Evolutionary conservation across 2,329 filamentous ascomycete genomes (phyloP).

Genomic region (Penicillium olsonii): DNA sequence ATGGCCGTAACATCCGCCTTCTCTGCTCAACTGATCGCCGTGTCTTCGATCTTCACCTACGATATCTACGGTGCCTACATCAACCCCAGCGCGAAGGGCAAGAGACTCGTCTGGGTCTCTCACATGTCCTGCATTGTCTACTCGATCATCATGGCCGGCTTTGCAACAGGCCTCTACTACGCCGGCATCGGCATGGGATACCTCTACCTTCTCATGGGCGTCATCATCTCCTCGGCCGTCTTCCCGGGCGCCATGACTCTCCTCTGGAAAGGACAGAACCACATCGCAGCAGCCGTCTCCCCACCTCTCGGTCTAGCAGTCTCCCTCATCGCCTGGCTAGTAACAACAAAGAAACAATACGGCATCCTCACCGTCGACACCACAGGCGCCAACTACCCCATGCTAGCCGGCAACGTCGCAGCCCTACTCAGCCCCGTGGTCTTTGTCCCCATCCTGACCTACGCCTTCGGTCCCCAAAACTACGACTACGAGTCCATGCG

Average conservation of each 20-base stretch:
- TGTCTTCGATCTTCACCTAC: slow-evolving; percentile 85
- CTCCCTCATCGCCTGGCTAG: slow-evolving; percentile 74
- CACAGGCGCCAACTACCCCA: slow-evolving; percentile 82
- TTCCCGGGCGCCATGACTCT: slow-evolving; percentile 79
- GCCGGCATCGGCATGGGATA: slow-evolving; percentile 84
- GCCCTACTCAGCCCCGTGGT: slow-evolving; percentile 75
- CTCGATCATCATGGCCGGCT: slow-evolving; percentile 73
- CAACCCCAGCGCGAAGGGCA: slow-evolving; percentile 73
- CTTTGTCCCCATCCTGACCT: slow-evolving; percentile 75
- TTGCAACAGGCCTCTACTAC: slow-evolving; percentile 74
- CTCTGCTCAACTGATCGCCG: slow-evolving; percentile 81
- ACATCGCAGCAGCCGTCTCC: slow-evolving; percentile 69
- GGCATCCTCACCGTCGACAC: slow-evolving; percentile 69
- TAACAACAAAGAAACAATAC: slow-evolving; percentile 70
- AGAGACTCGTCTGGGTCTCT: slow-evolving; percentile 75
- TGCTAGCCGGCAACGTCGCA: slow-evolving; percentile 84
- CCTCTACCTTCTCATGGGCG: slow-evolving; percentile 86
- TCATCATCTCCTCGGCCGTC: slow-evolving; percentile 83
- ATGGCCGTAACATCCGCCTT: slow-evolving; percentile 87
- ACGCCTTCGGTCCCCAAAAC: slow-evolving; percentile 67
- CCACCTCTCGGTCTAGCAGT: slow-evolving; percentile 69
- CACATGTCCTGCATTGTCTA: slow-evolving; percentile 74
- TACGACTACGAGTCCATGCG: slow-evolving; percentile 89
- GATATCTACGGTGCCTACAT: slow-evolving; percentile 87
- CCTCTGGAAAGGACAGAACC: slow-evolving; percentile 78